phyloP scores from a whole-genome alignment of 495 filamentous ascomycete species.

The Terfezia boudieri region DNA sequence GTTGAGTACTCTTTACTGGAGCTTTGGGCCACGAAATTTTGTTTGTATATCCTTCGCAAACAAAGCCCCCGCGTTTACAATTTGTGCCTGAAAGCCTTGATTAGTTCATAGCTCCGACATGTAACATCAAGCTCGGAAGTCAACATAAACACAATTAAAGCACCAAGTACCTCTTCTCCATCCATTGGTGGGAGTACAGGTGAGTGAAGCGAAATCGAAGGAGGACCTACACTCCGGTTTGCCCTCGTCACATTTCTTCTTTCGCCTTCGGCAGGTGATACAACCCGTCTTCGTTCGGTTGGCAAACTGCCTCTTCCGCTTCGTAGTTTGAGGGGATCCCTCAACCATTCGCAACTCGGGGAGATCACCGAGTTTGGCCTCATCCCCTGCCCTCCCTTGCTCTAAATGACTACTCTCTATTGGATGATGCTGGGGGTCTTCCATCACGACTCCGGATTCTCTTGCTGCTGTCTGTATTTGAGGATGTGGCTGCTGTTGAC shows the following conservation, averaged over 20 bases:
- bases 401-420: background rate
- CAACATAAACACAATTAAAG: background rate
- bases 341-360: background rate
- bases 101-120: background rate
- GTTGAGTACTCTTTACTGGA: conserved; percentile 33
- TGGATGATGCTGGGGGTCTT: background rate
- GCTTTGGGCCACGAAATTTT: conserved; percentile 47
- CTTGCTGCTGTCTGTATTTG: background rate
- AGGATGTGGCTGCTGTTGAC: background rate
- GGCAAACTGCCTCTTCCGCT: conserved; percentile 69
- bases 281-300: conserved; percentile 96
- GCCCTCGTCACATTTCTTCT: conserved; percentile 96
- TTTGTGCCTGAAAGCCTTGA: conserved; percentile 52
- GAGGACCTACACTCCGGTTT: conserved; percentile 63
- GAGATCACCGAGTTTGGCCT: background rate
- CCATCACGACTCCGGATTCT: background rate
- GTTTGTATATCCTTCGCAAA: conserved; percentile 81
- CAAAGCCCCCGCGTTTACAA: conserved; percentile 73
- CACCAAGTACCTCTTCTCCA: background rate
- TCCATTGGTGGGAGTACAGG: background rate
- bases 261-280: conserved; percentile 77
- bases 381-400: background rate
- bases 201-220: background rate
- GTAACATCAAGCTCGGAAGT: background rate
- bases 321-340: background rate